Conservation (phyloP, 2,329 filamentous ascomycete genomes). For the Cladosporium oxysporum region DNA sequence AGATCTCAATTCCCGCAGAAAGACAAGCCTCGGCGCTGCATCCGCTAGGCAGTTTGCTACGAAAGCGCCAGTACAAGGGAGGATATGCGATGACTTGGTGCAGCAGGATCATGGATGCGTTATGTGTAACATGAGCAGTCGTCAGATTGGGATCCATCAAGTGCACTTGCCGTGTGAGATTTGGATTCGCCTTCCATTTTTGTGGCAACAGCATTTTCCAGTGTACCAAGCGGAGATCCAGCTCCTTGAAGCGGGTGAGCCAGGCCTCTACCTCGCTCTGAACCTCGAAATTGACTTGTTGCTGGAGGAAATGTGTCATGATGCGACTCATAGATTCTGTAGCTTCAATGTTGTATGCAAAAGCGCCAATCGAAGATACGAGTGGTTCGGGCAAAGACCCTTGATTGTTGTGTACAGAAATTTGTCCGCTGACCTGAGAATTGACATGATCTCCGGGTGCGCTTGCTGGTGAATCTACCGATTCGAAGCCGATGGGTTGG, state of each 20-base stretch:
- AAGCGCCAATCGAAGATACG: conserved; percentile 13
- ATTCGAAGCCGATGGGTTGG: too few species aligned
- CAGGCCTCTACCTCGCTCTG: neutral
- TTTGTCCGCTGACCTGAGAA: too few species aligned
- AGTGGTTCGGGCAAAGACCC: too few species aligned
- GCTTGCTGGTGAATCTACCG: too few species aligned
- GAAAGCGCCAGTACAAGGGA: too few species aligned
- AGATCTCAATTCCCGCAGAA: too few species aligned
- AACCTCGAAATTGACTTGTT: neutral
- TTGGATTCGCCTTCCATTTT: neutral
- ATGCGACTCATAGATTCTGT: conserved; percentile 5
- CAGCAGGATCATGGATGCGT: neutral
- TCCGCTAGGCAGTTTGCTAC: too few species aligned
- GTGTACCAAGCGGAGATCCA: conserved; percentile 5
- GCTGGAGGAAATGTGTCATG: conserved; percentile 2
- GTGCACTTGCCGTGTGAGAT: too few species aligned
- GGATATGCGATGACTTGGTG: conserved; percentile 6
- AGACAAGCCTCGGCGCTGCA: too few species aligned
- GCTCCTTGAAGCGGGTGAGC: conserved; percentile 13
- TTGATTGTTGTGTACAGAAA: too few species aligned
- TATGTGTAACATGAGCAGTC: conserved; percentile 10
- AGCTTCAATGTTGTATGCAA: conserved; percentile 45
- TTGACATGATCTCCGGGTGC: too few species aligned
- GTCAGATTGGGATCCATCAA: conserved; percentile 10
- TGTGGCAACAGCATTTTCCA: conserved; percentile 10